These are phyloP conservation scores for Graphiopsis chlorocephala DNA, from an alignment of 2,329 filamentous ascomycete genomes.

Conservation along the genomic window DNA sequence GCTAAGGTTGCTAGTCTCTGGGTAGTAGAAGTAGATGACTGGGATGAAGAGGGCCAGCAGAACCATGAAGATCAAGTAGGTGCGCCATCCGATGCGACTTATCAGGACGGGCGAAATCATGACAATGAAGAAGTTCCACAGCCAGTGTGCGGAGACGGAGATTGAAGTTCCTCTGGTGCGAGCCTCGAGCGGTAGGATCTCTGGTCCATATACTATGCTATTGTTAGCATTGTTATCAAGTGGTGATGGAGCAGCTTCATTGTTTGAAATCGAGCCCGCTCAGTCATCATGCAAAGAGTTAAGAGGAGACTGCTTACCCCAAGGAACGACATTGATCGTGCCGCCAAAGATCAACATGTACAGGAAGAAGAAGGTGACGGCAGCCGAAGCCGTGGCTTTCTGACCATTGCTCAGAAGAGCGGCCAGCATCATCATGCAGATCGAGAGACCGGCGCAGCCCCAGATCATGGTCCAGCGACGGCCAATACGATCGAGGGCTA, in stretches of 20 bases:
- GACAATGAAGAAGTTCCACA: conserved; percentile 49
- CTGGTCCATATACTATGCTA: conserved; percentile 44
- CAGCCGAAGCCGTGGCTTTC: conserved; percentile 41
- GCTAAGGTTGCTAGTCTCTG: conserved; percentile 31
- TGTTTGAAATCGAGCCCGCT: background rate
- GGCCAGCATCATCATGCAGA: conserved; percentile 38
- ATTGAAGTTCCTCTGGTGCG: conserved; percentile 48
- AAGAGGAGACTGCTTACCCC: conserved; percentile 15
- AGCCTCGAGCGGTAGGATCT: conserved; percentile 49
- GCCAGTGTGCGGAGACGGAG: conserved; percentile 44
- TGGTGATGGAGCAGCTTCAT: background rate
- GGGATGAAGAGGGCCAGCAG: conserved; percentile 17
- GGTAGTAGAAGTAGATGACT: conserved; percentile 33
- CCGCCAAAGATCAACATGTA: conserved; percentile 32
- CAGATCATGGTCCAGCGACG: conserved; percentile 28
- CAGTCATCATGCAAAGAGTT: background rate
- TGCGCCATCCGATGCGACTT: conserved; percentile 46
- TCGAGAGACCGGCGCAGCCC: conserved; percentile 23
- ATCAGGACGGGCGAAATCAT: conserved; percentile 50
- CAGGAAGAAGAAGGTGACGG: conserved; percentile 48
- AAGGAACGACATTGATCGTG: conserved; percentile 26
- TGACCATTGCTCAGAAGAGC: conserved; percentile 40
- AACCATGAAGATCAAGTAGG: conserved; percentile 49
- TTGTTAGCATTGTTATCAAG: background rate
- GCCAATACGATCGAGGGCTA: conserved; percentile 41